These are phyloP conservation scores for Lizonia empirigonia DNA, from an alignment of 2,329 filamentous ascomycete genomes.

Conservation along the genomic window DNA sequence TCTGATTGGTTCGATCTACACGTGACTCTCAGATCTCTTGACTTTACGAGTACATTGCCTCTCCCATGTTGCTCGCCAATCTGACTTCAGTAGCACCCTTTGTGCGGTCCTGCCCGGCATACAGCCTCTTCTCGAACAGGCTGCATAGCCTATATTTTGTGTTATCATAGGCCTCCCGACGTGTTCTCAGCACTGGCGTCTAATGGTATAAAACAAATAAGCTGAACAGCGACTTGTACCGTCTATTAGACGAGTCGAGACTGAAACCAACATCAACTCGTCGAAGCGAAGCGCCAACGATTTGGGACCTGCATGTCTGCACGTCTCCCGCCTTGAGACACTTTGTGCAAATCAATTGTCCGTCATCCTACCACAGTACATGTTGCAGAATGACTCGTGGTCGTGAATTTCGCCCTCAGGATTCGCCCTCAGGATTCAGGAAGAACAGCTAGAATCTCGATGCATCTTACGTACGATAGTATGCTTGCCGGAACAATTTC, in stretches of 20 bases:
- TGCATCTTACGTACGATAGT: neutral
- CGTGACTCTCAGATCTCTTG: too few species aligned
- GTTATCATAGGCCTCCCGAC: neutral
- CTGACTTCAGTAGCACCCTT: too few species aligned
- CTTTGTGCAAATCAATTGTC: slow-evolving; percentile 7
- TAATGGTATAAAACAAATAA: neutral
- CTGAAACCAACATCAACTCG: slow-evolving; percentile 8
- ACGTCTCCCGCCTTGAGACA: slow-evolving; percentile 9
- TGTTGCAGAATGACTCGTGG: neutral
- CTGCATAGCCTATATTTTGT: neutral
- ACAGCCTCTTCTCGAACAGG: neutral
- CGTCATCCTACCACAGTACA: slow-evolving; percentile 1
- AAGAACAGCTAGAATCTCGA: neutral
- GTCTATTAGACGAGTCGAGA: slow-evolving; percentile 1
- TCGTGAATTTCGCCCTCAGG: neutral
- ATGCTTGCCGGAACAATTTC: neutral
- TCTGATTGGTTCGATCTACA: too few species aligned
- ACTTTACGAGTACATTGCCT: neutral
- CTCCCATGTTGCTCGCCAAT: neutral
- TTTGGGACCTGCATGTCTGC: slow-evolving; percentile 10
- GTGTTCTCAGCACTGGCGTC: neutral
- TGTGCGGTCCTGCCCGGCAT: too few species aligned
- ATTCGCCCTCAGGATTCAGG: neutral
- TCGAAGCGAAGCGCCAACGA: slow-evolving; percentile 11
- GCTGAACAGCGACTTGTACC: neutral